Evolutionary conservation across 495 filamentous ascomycete genomes (phyloP).

Genomic region (Venustampulla echinocandica): DNA sequence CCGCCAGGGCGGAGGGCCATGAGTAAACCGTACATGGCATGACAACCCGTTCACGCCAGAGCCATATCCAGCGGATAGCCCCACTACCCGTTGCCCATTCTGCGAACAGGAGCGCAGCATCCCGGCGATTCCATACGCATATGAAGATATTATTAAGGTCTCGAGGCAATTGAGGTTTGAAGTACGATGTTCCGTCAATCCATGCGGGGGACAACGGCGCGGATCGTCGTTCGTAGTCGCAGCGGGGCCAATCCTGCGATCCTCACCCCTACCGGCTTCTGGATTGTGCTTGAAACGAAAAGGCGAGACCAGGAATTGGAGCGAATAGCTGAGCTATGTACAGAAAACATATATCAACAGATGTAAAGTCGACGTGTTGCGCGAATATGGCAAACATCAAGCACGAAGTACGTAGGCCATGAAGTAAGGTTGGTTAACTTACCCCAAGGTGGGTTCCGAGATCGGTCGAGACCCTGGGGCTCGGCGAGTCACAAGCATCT

Average conservation of each 20-base stretch:
- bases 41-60: not conserved
- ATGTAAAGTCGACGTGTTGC: too few species aligned
- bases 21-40: conserved; percentile 4
- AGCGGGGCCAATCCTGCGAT: not conserved
- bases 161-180: not conserved
- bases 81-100: conserved; percentile 17
- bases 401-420: too few species aligned
- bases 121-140: conserved; percentile 23
- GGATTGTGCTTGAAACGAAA: not conserved
- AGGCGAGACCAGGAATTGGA: not conserved
- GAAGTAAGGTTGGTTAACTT: too few species aligned
- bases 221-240: not conserved
- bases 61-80: conserved; percentile 18
- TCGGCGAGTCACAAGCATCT: too few species aligned
- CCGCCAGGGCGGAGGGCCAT: conserved; percentile 57
- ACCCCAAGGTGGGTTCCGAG: too few species aligned
- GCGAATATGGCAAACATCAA: too few species aligned
- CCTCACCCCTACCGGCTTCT: not conserved
- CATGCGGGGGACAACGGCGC: not conserved
- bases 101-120: conserved; percentile 26
- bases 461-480: too few species aligned
- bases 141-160: conserved; percentile 1
- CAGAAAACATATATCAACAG: too few species aligned
- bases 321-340: too few species aligned
- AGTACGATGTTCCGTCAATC: not conserved